phyloP scores from a whole-genome alignment of 2,329 filamentous ascomycete genomes.

The Hypoxylon sp. region DNA sequence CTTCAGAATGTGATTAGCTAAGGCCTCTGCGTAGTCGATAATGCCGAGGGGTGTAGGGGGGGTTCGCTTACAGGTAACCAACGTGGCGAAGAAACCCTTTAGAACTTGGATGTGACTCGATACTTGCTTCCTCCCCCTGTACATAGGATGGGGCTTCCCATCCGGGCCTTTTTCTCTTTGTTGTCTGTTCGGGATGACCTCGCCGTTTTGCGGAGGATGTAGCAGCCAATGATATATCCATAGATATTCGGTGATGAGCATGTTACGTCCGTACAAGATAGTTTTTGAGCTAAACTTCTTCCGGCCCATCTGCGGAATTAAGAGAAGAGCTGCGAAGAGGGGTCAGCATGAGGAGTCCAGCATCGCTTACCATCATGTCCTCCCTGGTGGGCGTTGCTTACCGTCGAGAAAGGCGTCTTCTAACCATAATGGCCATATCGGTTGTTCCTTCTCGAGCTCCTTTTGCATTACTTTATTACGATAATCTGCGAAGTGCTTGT shows the following conservation, averaged over 20 bases:
- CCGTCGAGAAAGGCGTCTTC: slow-evolving; percentile 78
- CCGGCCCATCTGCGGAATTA: slow-evolving; percentile 76
- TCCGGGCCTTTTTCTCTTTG: slow-evolving; percentile 55
- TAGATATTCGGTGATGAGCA: slow-evolving; percentile 78
- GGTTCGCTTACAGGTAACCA: slow-evolving; percentile 72
- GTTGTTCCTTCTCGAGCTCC: slow-evolving; percentile 71
- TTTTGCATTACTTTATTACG: slow-evolving; percentile 76
- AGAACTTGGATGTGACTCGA: slow-evolving; percentile 80
- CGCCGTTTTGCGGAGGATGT: slow-evolving; percentile 61
- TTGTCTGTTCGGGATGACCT: slow-evolving; percentile 62
- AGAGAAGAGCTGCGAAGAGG: slow-evolving; percentile 67
- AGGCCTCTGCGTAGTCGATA: slow-evolving; percentile 4
- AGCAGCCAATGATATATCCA: slow-evolving; percentile 67
- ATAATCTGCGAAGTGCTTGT: slow-evolving; percentile 75
- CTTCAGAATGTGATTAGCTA: slow-evolving; percentile 54
- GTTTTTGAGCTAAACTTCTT: slow-evolving; percentile 76
- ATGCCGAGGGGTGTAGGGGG: neutral
- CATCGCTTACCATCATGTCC: neutral
- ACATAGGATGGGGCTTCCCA: slow-evolving; percentile 51
- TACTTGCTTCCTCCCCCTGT: slow-evolving; percentile 71
- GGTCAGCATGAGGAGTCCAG: slow-evolving; percentile 38
- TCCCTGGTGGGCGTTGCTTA: slow-evolving; percentile 56
- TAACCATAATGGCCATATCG: slow-evolving; percentile 73
- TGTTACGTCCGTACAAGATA: slow-evolving; percentile 77
- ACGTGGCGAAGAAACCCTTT: slow-evolving; percentile 75